These are phyloP conservation scores for Angomonas desouzai DNA, from an alignment of 208 protist species.

Conservation along the genomic window DNA sequence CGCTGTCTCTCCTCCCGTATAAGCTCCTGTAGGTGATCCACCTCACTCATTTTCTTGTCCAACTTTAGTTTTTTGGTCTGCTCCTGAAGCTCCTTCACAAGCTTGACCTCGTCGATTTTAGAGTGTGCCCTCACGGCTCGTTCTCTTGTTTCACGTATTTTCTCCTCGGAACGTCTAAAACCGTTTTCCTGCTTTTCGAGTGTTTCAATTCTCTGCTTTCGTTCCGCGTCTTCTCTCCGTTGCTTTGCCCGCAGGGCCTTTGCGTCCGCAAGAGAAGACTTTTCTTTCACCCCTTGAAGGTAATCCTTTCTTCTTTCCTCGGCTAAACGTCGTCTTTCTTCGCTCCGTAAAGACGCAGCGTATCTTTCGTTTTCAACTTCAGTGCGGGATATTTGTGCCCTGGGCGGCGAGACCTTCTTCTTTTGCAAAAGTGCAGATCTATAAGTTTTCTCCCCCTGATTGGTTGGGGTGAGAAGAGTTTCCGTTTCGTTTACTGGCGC, in stretches of 20 bases:
- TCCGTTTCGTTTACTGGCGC: background rate
- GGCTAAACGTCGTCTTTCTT: conserved; percentile 79
- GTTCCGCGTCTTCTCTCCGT: conserved; percentile 63
- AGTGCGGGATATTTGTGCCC: conserved; percentile 22
- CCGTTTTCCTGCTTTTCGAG: conserved; percentile 63
- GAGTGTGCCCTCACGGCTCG: conserved; percentile 52
- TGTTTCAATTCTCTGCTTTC: conserved; percentile 44
- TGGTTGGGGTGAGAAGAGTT: conserved; percentile 11
- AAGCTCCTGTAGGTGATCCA: conserved; percentile 74
- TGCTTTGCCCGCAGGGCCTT: conserved; percentile 46
- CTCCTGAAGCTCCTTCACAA: conserved; percentile 67
- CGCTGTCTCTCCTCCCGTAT: conserved; percentile 63
- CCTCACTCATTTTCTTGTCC: conserved; percentile 74
- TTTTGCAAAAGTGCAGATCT: conserved; percentile 14
- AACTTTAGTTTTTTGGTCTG: conserved; percentile 67
- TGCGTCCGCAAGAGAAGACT: conserved; percentile 50
- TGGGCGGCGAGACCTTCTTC: background rate
- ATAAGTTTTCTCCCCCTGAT: background rate
- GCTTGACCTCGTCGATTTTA: conserved; percentile 70
- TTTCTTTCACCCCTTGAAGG: conserved; percentile 64
- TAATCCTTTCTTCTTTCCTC: conserved; percentile 72
- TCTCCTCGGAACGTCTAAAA: conserved; percentile 63
- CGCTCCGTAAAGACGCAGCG: conserved; percentile 64
- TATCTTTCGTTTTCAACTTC: conserved; percentile 67
- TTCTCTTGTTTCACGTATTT: conserved; percentile 57